Evolutionary conservation across 2,329 filamentous ascomycete genomes (phyloP).

Genomic region (Fusarium aywerte): DNA sequence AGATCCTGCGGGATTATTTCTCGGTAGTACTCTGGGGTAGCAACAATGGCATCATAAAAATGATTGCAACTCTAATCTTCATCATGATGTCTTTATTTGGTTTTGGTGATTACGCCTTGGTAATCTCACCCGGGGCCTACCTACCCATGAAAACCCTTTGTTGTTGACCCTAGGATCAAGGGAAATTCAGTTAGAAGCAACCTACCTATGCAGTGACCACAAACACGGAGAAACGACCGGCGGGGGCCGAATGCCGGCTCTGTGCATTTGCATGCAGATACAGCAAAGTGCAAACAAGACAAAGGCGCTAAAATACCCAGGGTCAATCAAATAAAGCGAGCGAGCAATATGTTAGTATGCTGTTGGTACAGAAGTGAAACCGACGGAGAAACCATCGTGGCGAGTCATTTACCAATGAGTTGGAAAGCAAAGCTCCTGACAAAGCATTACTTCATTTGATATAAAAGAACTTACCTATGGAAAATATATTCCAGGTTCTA

Average conservation of each 20-base stretch:
- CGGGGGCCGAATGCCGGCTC: constrained; percentile 43
- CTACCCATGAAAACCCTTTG: not conserved
- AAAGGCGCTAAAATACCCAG: constrained; percentile 26
- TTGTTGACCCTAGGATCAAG: constrained; percentile 8
- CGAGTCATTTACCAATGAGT: constrained; percentile 30
- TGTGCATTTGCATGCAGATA: constrained; percentile 43
- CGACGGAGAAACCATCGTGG: constrained; percentile 22
- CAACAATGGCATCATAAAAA: not conserved
- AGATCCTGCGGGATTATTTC: not conserved
- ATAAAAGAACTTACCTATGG: not conserved
- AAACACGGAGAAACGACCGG: constrained; percentile 33
- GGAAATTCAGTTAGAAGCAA: not conserved
- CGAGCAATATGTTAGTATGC: not conserved
- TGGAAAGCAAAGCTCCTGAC: not conserved
- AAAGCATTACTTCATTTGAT: constrained; percentile 1
- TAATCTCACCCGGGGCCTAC: not conserved
- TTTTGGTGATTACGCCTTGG: not conserved
- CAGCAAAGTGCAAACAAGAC: constrained; percentile 30
- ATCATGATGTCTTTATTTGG: not conserved
- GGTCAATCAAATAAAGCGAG: not conserved
- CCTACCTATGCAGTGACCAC: constrained; percentile 6
- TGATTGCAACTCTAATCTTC: not conserved
- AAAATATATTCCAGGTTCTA: not conserved
- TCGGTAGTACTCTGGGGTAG: not conserved
- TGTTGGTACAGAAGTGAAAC: constrained; percentile 23